A percentile compares a stretch with the other conserved stretches of the same genome.
phyloP scores from a whole-genome alignment of 257 asterid species.

The Przewalskia tangutica region DNA sequence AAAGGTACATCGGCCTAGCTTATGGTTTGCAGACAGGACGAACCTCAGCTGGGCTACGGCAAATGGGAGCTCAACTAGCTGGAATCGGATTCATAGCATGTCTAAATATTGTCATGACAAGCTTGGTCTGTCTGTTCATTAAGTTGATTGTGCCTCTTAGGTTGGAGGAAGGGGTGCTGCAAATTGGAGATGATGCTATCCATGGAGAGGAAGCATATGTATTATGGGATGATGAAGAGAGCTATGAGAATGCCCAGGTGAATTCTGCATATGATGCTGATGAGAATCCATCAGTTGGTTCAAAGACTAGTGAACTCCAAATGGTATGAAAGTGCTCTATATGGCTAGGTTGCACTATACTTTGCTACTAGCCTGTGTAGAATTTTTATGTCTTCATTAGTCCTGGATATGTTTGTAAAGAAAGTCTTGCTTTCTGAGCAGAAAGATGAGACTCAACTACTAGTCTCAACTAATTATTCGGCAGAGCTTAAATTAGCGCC shows the following conservation, averaged over 20 bases:
- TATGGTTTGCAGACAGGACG: constrained; percentile 30
- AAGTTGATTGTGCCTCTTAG: constrained; percentile 33
- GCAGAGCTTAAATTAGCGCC: background rate
- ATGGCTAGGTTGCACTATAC: background rate
- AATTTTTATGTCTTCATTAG: background rate
- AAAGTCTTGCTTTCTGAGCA: background rate
- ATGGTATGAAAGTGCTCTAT: constrained; percentile 18
- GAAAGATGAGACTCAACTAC: background rate
- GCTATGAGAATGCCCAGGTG: constrained; percentile 20
- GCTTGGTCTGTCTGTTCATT: constrained; percentile 29
- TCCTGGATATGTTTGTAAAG: background rate
- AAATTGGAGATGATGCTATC: constrained; percentile 27
- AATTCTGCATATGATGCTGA: constrained; percentile 35
- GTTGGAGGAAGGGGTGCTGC: constrained; percentile 25
- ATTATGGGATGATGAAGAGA: constrained; percentile 15
- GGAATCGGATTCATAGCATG: constrained; percentile 31
- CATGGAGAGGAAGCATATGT: constrained; percentile 44
- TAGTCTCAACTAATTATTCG: background rate
- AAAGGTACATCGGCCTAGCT: constrained; percentile 35
- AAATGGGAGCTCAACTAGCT: constrained; percentile 30
- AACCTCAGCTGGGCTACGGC: constrained; percentile 25
- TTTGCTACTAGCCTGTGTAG: background rate
- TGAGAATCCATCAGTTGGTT: constrained; percentile 32
- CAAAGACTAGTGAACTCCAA: constrained; percentile 23
- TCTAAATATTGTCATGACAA: constrained; percentile 29